Evolutionary conservation across 306 rosid species (phyloP).

Genomic region (Fagus sylvatica): DNA sequence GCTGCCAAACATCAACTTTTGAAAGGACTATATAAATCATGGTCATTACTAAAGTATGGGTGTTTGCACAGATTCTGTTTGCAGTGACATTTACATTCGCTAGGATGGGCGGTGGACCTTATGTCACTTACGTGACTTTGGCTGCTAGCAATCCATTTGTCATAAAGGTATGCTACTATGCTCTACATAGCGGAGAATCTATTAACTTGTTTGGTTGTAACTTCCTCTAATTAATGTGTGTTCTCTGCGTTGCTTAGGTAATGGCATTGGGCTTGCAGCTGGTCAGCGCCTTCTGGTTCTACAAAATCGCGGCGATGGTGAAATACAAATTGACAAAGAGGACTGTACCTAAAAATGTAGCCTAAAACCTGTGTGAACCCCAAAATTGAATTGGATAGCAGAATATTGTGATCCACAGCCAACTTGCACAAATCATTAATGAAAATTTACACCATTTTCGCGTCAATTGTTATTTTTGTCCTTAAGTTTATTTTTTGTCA

Average conservation of each 20-base stretch:
- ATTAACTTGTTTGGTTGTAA: neutral
- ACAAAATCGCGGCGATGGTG: conserved; percentile 77
- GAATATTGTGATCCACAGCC: no score
- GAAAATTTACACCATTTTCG: no score
- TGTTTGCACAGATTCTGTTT: conserved; percentile 57
- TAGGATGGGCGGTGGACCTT: conserved; percentile 78
- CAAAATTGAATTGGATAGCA: neutral
- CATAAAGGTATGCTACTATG: conserved; percentile 56
- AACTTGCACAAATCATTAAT: no score
- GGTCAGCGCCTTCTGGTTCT: conserved; percentile 91
- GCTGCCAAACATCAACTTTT: no score
- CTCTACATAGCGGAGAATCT: neutral
- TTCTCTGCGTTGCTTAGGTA: conserved; percentile 42
- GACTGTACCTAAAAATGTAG: conserved; percentile 20
- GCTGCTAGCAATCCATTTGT: conserved; percentile 60
- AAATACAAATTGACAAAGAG: conserved; percentile 57
- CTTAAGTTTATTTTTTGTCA: no score
- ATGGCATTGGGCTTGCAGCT: conserved; percentile 79
- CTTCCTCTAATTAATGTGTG: neutral
- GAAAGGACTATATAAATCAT: neutral
- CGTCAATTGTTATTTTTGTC: no score
- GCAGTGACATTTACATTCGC: conserved; percentile 75
- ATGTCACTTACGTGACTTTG: conserved; percentile 56
- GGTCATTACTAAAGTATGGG: no score
- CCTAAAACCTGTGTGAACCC: neutral